phyloP scores from a whole-genome alignment of 768 basidiomycete species.

The Hemileccinum rubropunctum region DNA sequence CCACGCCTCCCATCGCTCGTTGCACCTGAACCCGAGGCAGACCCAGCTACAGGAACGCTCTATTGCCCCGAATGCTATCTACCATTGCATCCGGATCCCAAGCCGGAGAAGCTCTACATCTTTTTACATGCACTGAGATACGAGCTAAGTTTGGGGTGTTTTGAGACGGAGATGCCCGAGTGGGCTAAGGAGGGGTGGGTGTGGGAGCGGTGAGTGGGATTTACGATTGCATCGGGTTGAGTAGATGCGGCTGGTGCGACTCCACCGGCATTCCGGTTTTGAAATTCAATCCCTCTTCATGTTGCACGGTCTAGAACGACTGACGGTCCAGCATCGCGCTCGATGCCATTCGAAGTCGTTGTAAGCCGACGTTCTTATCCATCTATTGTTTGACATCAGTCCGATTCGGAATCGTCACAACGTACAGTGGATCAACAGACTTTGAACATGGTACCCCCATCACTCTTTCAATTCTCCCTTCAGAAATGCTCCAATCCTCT shows the following conservation, averaged over 20 bases:
- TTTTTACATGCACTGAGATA: constrained; percentile 92
- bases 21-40: constrained; percentile 28
- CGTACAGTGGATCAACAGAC: not conserved
- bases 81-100: constrained; percentile 90
- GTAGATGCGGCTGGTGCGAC: not conserved
- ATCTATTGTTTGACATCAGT: constrained; percentile 3
- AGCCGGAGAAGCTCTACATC: constrained; percentile 89
- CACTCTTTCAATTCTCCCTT: not conserved
- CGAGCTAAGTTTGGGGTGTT: constrained; percentile 76
- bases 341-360: not conserved
- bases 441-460: not conserved
- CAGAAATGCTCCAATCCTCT: constrained; percentile 7
- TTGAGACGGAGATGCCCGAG: constrained; percentile 82
- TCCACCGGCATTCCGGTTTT: not conserved
- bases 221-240: not conserved
- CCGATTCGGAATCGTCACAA: constrained; percentile 14
- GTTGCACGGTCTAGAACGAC: no score
- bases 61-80: constrained; percentile 93
- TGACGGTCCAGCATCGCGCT: not conserved
- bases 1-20: constrained; percentile 28
- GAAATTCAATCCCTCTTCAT: not conserved
- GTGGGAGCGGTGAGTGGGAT: constrained; percentile 44
- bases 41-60: constrained; percentile 42
- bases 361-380: not conserved
- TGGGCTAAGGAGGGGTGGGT: constrained; percentile 81